Evolutionary conservation across 306 rosid genomes (phyloP).

Genomic region (Rosa lucieae): DNA sequence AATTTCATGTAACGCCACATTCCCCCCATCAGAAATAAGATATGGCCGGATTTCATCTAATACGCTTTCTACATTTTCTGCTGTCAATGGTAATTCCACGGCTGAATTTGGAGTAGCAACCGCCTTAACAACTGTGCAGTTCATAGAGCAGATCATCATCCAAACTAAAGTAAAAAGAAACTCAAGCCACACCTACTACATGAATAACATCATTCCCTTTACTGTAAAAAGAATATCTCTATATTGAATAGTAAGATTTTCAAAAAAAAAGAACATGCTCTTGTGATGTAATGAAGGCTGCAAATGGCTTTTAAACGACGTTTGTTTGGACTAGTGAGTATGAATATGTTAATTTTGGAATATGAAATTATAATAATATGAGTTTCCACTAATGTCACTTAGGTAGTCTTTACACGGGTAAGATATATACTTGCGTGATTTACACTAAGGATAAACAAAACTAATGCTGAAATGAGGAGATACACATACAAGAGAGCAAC

Average conservation of each 20-base stretch:
- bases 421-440: background rate
- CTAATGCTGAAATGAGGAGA: background rate
- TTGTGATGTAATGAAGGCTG: background rate
- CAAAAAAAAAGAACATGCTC: background rate
- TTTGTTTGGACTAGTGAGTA: background rate
- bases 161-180: background rate
- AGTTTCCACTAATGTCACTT: background rate
- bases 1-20: slow-evolving; percentile 83
- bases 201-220: background rate
- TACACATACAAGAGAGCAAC: background rate
- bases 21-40: slow-evolving; percentile 26
- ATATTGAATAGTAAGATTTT: background rate
- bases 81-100: slow-evolving; percentile 77
- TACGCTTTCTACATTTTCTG: slow-evolving; percentile 64
- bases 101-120: slow-evolving; percentile 81
- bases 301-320: background rate
- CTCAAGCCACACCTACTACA: background rate
- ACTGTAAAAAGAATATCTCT: background rate
- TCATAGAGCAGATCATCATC: background rate
- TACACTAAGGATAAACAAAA: background rate
- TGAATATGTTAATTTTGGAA: background rate
- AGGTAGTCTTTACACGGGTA: background rate
- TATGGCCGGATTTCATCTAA: slow-evolving; percentile 24
- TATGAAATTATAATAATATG: background rate
- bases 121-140: slow-evolving; percentile 55